Conservation (phyloP, 2,329 filamentous ascomycete genomes). For the Pleomassaria siparia region DNA sequence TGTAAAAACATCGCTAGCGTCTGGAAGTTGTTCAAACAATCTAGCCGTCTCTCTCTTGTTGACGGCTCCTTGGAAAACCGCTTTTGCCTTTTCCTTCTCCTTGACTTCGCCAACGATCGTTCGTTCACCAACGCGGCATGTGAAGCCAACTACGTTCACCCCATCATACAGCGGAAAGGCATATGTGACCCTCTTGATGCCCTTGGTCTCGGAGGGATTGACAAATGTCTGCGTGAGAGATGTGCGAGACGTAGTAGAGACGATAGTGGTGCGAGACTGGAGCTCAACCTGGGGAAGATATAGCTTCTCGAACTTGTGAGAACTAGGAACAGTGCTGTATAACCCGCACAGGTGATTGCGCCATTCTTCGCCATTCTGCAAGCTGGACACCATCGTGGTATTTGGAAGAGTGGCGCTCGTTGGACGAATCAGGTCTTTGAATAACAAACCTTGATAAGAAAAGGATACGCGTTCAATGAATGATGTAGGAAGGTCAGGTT, state of each 20-base stretch:
- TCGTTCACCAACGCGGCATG: conserved; percentile 62
- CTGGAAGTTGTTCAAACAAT: conserved; percentile 63
- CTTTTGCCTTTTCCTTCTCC: conserved; percentile 62
- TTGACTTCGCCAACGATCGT: conserved; percentile 67
- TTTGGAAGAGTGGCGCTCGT: too few relatives aligned
- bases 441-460: too few relatives aligned
- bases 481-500: too few relatives aligned
- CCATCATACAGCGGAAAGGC: conserved; percentile 73
- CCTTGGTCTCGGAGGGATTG: conserved; percentile 53
- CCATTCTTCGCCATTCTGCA: too few relatives aligned
- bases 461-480: too few relatives aligned
- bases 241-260: conserved; percentile 57
- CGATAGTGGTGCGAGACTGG: conserved; percentile 62
- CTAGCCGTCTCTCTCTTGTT: conserved; percentile 62
- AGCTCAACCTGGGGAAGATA: conserved; percentile 62
- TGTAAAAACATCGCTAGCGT: conserved; percentile 66
- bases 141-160: conserved; percentile 68
- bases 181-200: conserved; percentile 62
- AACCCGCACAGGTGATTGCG: conserved; percentile 28
- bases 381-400: too few relatives aligned
- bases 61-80: conserved; percentile 62
- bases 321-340: conserved; percentile 24
- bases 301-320: conserved; percentile 11
- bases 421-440: too few relatives aligned
- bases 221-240: conserved; percentile 61